Conservation (phyloP, 1,139 yeast genomes). For the Wickerhamomyces sp. region DNA sequence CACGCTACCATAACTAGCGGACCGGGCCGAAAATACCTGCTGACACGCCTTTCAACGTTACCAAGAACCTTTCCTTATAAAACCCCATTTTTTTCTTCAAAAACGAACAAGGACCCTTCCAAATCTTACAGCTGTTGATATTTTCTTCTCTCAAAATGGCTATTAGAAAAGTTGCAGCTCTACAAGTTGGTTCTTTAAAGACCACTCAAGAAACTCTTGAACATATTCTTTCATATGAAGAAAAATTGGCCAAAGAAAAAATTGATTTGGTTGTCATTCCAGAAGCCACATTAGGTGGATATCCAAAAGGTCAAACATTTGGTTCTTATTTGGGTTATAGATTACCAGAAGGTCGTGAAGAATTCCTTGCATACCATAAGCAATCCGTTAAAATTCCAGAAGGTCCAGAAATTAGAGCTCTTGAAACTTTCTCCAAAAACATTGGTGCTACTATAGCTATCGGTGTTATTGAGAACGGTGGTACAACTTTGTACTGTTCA, state of each 20-base stretch:
- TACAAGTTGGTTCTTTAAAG: slow-evolving; percentile 32
- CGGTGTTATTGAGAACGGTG: slow-evolving; percentile 34
- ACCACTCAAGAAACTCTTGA: slow-evolving; percentile 31
- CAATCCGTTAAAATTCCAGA: slow-evolving; percentile 27
- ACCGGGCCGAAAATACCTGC: no score
- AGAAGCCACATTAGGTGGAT: slow-evolving; percentile 37
- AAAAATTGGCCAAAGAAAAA: slow-evolving; percentile 25
- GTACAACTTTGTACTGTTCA: slow-evolving; percentile 33
- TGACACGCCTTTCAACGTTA: no score
- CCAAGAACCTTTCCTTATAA: no score
- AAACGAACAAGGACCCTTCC: no score
- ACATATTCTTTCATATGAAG: slow-evolving; percentile 32
- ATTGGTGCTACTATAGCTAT: slow-evolving; percentile 27
- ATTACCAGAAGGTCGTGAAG: slow-evolving; percentile 33
- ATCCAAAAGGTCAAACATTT: slow-evolving; percentile 35
- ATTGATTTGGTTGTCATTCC: slow-evolving; percentile 34
- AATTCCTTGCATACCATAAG: slow-evolving; percentile 28
- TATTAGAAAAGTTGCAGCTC: slow-evolving; percentile 29
- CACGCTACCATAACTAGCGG: no score
- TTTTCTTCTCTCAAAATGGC: slow-evolving; percentile 12
- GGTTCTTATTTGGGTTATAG: slow-evolving; percentile 36
- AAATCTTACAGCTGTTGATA: no score
- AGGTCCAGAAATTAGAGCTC: slow-evolving; percentile 26
- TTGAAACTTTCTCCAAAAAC: slow-evolving; percentile 25
- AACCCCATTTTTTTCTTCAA: no score